Base-by-base conservation (phyloP, 805 yeast species). In the Kodamaea sagamina region DNA sequence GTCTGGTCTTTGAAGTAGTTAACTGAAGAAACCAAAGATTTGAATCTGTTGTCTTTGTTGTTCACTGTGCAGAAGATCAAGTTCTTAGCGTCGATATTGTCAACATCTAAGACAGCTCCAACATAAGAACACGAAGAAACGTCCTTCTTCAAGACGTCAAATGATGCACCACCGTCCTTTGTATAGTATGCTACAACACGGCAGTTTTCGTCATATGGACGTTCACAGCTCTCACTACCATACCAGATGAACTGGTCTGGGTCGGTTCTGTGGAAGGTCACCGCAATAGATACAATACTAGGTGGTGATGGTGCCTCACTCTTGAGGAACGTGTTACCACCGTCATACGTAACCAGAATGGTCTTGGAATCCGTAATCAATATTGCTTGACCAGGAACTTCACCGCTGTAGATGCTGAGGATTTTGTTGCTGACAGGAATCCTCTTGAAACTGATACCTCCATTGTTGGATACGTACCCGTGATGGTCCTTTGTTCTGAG, bases 391-490 rank as follows among this genome's bases (percentile, higher is more conserved):
- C 86, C 80, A 2, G 79, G 74, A 49, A 71, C 70, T 47, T 74
- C 75, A 48, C 93, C 89, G 32, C 79, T 77, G 31, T 68, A 67
- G n/a, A 84, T 70, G n/a, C 76, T 78, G 4, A 73, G 47, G 39
- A 85, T 69, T 11, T 68, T 68, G 12, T 77, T 67, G 6, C 53
- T 71, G 5, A 32, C 49, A 1, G 70, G 65, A 15, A 78, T 60
- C 38, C 56, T 58, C 18, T 60, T 61, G 65, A 86, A 78, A 1
- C 58, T 54, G 3, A 62, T 54, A 10, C 92, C 92, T 31, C 86
- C 86, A 58, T 89, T 82, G 52, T 77, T 83, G 0, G 97, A 86
- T 6, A 87, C 74, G 52, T 68, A 84, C 2, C 81, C 75, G 4
- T 68, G 66, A 36, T 76, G 70, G 9, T 71, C 67, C 18, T 65